Base-by-base conservation (phyloP, 2,329 filamentous ascomycete species). In the Neodidymelliopsis sp. region DNA sequence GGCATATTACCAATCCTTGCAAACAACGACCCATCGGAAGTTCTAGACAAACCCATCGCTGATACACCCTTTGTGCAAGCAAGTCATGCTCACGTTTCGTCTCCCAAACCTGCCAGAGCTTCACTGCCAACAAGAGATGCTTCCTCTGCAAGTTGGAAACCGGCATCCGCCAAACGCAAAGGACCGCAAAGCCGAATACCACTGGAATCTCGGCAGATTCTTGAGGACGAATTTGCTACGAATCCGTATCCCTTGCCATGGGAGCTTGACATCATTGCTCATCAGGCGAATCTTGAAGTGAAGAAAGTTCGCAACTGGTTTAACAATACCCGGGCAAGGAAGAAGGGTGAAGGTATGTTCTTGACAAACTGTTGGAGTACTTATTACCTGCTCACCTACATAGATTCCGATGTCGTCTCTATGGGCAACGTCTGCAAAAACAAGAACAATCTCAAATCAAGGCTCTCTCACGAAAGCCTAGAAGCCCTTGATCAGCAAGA, bases 231-330 rank as follows among this genome's bases (percentile, higher is more conserved):
- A 27, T 72, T 72, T 33, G 60, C 60, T 10, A 55, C 61, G 2
- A 72, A 72, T 31, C 66, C 69, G 6, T 72, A 72, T 50, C 69
- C 69, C 10, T 69, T 64, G 35, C 55, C 56, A 0, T 72, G 67
- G 67, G 69, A 72, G 36, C 59, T 71, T 28, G 69, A 72, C 35
- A 68, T 70, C 33, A 71, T 72, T 20, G 69, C 67, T 15, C 67
- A 71, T 25, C 67, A 71, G 50, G 65, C 67, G 23, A 68, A 66
- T 19, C 58, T 72, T n/a, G 67, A 71, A 12, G 64, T 66, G 7
- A 72, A 72, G 48, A 61, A 63, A 16, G 69, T 72, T 24, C 59
- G 65, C 18, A 71, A 65, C 19, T 72, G 67, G 69, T 72, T 66
- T 54, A 72, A 72, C 40, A 72, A 72, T 28, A 65, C 67, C 4